phyloP scores from a whole-genome alignment of 371 early-diverging fungal genomes.

The Mycotypha africana region DNA sequence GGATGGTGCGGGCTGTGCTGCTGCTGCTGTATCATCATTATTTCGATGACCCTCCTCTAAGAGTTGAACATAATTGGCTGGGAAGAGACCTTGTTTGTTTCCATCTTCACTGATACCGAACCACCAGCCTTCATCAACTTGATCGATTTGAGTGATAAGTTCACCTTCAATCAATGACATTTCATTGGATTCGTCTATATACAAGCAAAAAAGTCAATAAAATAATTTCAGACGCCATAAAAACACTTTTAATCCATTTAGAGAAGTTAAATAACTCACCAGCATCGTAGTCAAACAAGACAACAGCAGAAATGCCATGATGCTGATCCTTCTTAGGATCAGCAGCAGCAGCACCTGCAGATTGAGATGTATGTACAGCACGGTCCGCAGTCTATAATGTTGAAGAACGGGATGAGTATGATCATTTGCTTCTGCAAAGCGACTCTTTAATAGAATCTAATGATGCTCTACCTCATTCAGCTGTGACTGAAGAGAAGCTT shows the following conservation, averaged over 20 bases:
- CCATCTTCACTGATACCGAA: conserved; percentile 77
- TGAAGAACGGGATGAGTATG: no score
- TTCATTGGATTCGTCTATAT: conserved; percentile 74
- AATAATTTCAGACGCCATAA: no score
- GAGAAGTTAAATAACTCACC: conserved; percentile 19
- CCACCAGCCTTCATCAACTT: conserved; percentile 91
- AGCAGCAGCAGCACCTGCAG: conserved; percentile 20
- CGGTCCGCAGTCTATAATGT: conserved; percentile 24
- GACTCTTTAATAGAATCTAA: background rate
- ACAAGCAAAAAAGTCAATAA: background rate
- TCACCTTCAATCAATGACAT: conserved; percentile 83
- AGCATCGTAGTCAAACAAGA: conserved; percentile 71
- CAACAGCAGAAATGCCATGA: conserved; percentile 50
- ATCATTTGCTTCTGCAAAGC: no score
- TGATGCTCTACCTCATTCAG: conserved; percentile 12
- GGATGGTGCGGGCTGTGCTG: conserved; percentile 12
- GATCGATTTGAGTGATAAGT: conserved; percentile 58
- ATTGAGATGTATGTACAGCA: conserved; percentile 25
- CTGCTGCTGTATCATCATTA: conserved; percentile 2
- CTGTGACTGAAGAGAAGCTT: conserved; percentile 15
- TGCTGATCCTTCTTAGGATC: conserved; percentile 14
- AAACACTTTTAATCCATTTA: background rate
- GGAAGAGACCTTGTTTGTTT: conserved; percentile 80
- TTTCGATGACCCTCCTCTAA: conserved; percentile 41
- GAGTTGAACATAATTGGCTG: conserved; percentile 74